Evolutionary conservation across 371 early-diverging fungal genomes (phyloP), one percentile per base, ranked within the genome.

Genomic region (Umbelopsis sp.): DNA sequence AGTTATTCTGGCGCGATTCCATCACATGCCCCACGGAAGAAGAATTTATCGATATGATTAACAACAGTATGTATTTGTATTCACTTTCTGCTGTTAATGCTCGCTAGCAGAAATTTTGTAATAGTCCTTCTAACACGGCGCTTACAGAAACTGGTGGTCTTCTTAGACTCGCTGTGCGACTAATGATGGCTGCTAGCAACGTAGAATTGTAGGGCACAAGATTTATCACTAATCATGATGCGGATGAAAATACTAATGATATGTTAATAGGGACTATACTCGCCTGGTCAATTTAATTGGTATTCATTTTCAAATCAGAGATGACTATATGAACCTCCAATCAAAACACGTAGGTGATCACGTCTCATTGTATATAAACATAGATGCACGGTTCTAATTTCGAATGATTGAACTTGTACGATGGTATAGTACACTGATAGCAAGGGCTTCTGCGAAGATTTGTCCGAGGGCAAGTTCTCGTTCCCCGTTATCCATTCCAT

Each of bases 391-490:
- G 37, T 4, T n/a, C 12, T 18, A 18, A 38, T 8, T 53, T 66
- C 32, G 50, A 50, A 44, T 48, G 63, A 22, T 20, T 29, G 25
- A 24, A 8, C 3, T 24, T 24, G 6, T 32, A 41, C 41, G 10
- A 10, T 41, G 1, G 41, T 18, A 22, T 71, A 93, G 89, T 98
- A 96, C 70, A 82, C 91, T 9, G 87, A 92, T 50, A 93, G 92
- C 81, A 99, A 99, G 75, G 97, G 98, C 24, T 99, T 93, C 75
- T 96, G 96, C 69, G 98, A 99, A 80, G 99, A 99, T 74, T 75
- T 99, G 69, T 96, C 96, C 0, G 99, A 99, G 80, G 99, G 99
- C 71, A 99, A 99, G 78, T 99, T 96, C 77, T 97, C 97, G 10
- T 98, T 93, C 72, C 96, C 96, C 1, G 89, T 98, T 68, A 93